Evolutionary conservation across 441 rosid genomes (phyloP), one percentile per base, ranked within the genome.

Genomic region (Macaranga tanarius): DNA sequence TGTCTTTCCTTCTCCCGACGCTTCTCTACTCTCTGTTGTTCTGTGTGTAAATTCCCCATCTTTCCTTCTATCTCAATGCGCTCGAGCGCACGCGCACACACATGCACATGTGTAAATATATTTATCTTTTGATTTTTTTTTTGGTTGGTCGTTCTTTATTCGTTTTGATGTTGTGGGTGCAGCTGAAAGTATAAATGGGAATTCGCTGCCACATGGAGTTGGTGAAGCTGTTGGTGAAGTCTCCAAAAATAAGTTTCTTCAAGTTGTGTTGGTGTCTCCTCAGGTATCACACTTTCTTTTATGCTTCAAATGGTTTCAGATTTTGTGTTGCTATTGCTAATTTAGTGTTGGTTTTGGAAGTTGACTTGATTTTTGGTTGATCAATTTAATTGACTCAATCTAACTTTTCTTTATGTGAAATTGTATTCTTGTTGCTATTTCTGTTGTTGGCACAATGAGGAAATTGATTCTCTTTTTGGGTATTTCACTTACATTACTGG

Each of bases 251-350:
- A 87, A 84, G 86, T 75, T 90, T 73, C 94, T 92, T 72, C 97
- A 92, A 85, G 94, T 90, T 62, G 99, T 94, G 47, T 80, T 94
- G 71, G 97, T 92, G 26, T 94, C 97, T 84, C 97, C 97, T 51
- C 99, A 90, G 93, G 97, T 89, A 69, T 5, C n/a, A n/a, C 12
- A 7, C 50, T 25, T 52, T 13, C 17, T 0, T 68, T 52, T 42
- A 69, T 51, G 60, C n/a, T 58, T 22, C 12, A 48, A 1, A 0
- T 17, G 52, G 34, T 38, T 54, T 51, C 50, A 11, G 28, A n/a
- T n/a, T n/a, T n/a, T n/a, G n/a, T n/a, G n/a, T n/a, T n/a, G 54
- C 20, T 9, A 1, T 65, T 28, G 47, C 23, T 26, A 57, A 26
- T n/a, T 42, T 0, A n/a, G 54, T 45, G 5, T 64, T 63, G 40